Percentiles rank a stretch among this genome's conserved stretches.
Conservation (phyloP, 2,329 filamentous ascomycete genomes). For the Aspergillus glaucus region DNA sequence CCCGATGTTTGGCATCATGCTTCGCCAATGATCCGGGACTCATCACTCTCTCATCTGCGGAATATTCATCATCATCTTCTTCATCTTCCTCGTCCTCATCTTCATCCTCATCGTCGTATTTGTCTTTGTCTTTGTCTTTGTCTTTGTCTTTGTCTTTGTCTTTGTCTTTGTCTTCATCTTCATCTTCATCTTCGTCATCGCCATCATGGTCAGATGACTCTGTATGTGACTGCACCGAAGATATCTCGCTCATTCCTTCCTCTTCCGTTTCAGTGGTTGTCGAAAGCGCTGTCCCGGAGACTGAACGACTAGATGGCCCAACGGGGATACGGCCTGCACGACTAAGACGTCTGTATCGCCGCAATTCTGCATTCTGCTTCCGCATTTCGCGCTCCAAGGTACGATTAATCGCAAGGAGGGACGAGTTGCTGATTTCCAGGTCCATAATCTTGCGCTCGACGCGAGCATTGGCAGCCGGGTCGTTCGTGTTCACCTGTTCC, state of each 20-base stretch:
- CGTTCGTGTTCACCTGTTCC: constrained; percentile 54
- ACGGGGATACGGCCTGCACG: constrained; percentile 69
- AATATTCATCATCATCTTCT: constrained; percentile 26
- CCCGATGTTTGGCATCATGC: constrained; percentile 49
- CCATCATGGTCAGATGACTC: constrained; percentile 31
- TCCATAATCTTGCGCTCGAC: constrained; percentile 93
- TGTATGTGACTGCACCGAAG: constrained; percentile 23
- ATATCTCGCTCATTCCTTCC: constrained; percentile 23
- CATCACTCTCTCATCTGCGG: constrained; percentile 32
- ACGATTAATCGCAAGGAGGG: constrained; percentile 87
- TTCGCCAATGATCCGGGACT: constrained; percentile 29
- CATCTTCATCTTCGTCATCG: constrained; percentile 26
- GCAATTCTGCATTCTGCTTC: constrained; percentile 82
- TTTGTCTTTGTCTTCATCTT: constrained; percentile 29
- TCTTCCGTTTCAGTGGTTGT: constrained; percentile 43
- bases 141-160: constrained; percentile 32
- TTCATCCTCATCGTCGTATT: constrained; percentile 28
- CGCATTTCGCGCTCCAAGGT: constrained; percentile 85
- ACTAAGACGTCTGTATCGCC: constrained; percentile 78
- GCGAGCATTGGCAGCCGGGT: constrained; percentile 79
- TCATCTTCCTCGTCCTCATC: constrained; percentile 27
- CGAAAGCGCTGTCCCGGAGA: constrained; percentile 38
- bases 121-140: constrained; percentile 13
- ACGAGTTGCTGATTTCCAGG: constrained; percentile 93
- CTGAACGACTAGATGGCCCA: constrained; percentile 41